Evolutionary conservation across 164 flowering plant genomes (phyloP), one percentile per base, ranked within the genome.

Genomic region (Macadamia tetraphylla): DNA sequence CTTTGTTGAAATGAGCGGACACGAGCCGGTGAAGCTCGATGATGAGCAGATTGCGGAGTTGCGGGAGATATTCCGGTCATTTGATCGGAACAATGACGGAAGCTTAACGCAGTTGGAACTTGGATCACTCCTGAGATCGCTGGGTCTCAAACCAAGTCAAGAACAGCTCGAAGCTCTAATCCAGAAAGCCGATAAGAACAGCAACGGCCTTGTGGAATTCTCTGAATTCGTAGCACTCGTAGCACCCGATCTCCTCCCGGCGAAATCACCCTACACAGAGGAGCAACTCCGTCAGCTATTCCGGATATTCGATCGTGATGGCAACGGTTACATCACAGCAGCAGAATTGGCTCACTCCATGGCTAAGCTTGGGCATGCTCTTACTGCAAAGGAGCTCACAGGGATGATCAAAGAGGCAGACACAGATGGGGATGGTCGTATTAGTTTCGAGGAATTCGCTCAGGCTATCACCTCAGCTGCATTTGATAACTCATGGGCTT

Each of bases 21-120:
- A 77, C 61, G 81, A 76, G 42, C 69, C 81, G 9, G 79, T 72
- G 76, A 81, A 84, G 76, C 75, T 91, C 2, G 94, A 88, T 63
- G 97, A 89, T 65, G 92, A 90, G 42, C 96, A 92, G 60, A 66
- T 92, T 3, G 78, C 87, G 0, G 96, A 92, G 74, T 83, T 92
- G 0, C 82, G 94, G 1, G 94, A 90, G 63, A 90, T 93, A 18
- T 93, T 93, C 81, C 84, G 93, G 13, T 77, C 93, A 0, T 93
- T 93, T 70, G 98, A 93, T 67, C 78, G 90, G 60, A 87, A 90
- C 86, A 83, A 88, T 63, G 98, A 93, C 74, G 97, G 98, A 0
- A 93, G 98, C 81, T 75, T 93, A 8, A 90, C 97, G 9, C 90
- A 89, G 75, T 84, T 91, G 3, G 98, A 90, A 78, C 85, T 90